Evolutionary conservation across 2,329 filamentous ascomycete genomes (phyloP).

Genomic region (Gliomastix tumulicola): DNA sequence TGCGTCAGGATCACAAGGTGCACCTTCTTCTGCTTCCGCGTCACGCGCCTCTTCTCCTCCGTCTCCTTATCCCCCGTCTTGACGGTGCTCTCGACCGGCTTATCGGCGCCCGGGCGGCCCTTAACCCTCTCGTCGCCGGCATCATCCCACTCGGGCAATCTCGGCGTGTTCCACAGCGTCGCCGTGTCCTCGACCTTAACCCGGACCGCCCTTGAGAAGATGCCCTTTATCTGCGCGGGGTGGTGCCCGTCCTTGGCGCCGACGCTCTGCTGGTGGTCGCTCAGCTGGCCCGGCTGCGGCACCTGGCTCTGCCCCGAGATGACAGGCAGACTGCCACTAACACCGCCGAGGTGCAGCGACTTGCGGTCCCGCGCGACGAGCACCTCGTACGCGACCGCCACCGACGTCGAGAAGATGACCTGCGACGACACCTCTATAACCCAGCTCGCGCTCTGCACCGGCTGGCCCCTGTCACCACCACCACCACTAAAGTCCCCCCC

Average conservation of each 20-base stretch:
- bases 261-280: constrained; percentile 65
- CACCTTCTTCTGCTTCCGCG: constrained; percentile 64
- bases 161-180: constrained; percentile 87
- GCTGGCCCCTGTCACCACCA: not conserved
- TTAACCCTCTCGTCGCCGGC: constrained; percentile 20
- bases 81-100: constrained; percentile 22
- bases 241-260: constrained; percentile 52
- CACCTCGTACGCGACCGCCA: constrained; percentile 82
- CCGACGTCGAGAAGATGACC: constrained; percentile 86
- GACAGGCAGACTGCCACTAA: constrained; percentile 32
- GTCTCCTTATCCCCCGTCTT: constrained; percentile 22
- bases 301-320: constrained; percentile 36
- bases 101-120: constrained; percentile 14
- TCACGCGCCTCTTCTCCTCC: constrained; percentile 11
- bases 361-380: constrained; percentile 80
- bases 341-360: constrained; percentile 58
- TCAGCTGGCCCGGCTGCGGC: constrained; percentile 63
- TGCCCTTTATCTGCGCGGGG: constrained; percentile 59
- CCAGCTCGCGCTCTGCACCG: constrained; percentile 64
- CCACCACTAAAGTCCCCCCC: constrained; percentile 24
- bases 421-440: constrained; percentile 87
- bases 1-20: constrained; percentile 92
- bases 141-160: constrained; percentile 61
- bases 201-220: constrained; percentile 76
- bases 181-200: constrained; percentile 83